Base-by-base conservation (phyloP, 2,329 filamentous ascomycete species). In the Emergomyces orientalis region DNA sequence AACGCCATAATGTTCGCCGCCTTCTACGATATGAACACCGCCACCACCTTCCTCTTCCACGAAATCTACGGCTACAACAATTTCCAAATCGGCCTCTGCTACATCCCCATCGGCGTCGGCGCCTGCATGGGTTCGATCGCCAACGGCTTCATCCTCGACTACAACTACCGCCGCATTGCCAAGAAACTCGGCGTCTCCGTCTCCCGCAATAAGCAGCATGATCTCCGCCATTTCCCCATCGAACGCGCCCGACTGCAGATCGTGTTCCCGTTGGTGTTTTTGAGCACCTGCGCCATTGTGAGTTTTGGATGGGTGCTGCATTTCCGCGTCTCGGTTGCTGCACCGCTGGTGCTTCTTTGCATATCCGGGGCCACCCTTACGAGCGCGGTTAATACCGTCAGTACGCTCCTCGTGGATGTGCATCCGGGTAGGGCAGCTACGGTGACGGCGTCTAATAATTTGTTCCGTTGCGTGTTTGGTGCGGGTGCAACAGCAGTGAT, bases 121-220 rank as follows among this genome's bases (percentile, higher is more conserved):
- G 68, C 27, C 51, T 54, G n/a, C 32, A 19, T 67, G 0, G 66
- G 69, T n/a, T 64, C 69, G 6, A 66, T 71, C 30, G 64, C 77
- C 19, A 74, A 72, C 41, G 88, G 89, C 5, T 78, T 79, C 1
- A 67, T 85, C 1, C 80, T 89, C 43, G 88, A 90, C 73, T 86
- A 84, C 80, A 91, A 91, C 72, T 95, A 89, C 72, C 81, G 85
- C 7, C 83, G 88, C 47, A 81, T 86, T 56, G 88, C 89, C 1
- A 79, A 77, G 58, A 80, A 81, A 39, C 77, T 87, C 19, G 85
- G 85, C 6, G 78, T 91, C 63, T 76, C 78, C 1, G 82, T 90
- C 66, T 82, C 84, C 65, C 81, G 78, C 63, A 85, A 83, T 65
- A 83, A 84, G 17, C 64, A 79, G 19, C 77, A 81, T 62, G 79